Evolutionary conservation across 176 grass and related monocot genomes (phyloP), one percentile per base, ranked within the genome.

Genomic region (Rhynchospora tenuis): DNA sequence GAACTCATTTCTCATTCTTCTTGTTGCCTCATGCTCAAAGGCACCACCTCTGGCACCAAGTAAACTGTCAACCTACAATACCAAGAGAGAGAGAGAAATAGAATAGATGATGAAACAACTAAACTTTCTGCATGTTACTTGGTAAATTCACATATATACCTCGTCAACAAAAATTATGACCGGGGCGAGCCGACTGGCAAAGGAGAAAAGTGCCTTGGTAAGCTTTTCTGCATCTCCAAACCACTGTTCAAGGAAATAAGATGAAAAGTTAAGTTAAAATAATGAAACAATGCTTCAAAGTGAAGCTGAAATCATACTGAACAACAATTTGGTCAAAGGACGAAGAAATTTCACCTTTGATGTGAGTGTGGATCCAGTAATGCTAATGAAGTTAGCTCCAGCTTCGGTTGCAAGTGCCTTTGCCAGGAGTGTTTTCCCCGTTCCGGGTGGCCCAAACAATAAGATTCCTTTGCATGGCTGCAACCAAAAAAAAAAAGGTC

Each of bases 141-240:
- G 23, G 75, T 55, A 83, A 67, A 64, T 80, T 45, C 76, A 59
- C 57, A 64, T 58, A 68, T 80, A 63, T 78, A 98, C 96, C 96
- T 98, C 93, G 0, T 95, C 96, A 46, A 98, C 93, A 91, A 98
- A 98, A 87, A 98, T 95, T 77, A 98, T 98, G 60, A 95, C 93
- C 4, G 96, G 96, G 13, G 96, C 82, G 82, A 95, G 85, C 75
- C 91, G 66, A 69, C 83, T 95, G 2, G 92, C 96, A 90, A 98
- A 98, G 61, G 96, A 95, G 84, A 98, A 98, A 27, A 98, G 91
- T n/a, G 96, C 93, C 75, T 93, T 98, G 0, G 96, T 95, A 59
- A 98, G 91, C 82, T 98, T 98, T 86, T 95, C 96, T 77, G 93
- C 93, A 85, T 98, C 96, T 78, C 96, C 96, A 89, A 98, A 98